Base-by-base conservation (phyloP, 2,329 filamentous ascomycete species). In the Macrophomina tecta region DNA sequence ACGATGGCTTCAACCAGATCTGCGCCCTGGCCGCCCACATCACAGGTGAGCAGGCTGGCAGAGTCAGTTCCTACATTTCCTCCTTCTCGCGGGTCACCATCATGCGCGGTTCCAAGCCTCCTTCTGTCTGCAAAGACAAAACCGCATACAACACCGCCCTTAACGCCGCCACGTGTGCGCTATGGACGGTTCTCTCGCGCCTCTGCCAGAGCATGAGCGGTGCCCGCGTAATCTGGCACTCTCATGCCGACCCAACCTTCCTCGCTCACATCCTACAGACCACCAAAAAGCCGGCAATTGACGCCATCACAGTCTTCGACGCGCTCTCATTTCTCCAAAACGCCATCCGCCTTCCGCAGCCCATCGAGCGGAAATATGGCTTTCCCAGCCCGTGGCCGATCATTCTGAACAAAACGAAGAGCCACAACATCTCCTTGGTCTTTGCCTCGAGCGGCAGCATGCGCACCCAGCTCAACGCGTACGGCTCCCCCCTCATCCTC, bases 401-500 rank as follows among this genome's bases (percentile, higher is more conserved):
- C 1, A 16, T 61, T 0, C 3, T 61, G 7, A 14, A 6, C 5
- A 16, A 30, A 7, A 34, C 23, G 14, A 46, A 18, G 23, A 18
- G 18, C 1, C 2, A 6, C 34, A 36, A 36, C 11, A 30, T 62
- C 28, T 45, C 60, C 2, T 8, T 63, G 0, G 16, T 51, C 7
- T 63, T 63, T 30, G 36, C 38, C 6, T 49, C 32, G 3, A 16
- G 5, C 16, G 0, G 4, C 32, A 2, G 30, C n/a, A 16, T 51
- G 16, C 6, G 12, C n/a, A 28, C 11, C 11, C 4, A 9, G 11
- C 58, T 63, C 11, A 3, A 18, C 42, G 2, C 2, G 30, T 32
- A 51, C 28, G 9, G 18, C 42, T 7, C 7, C 14, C 2, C 68
- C 51, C 69, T 69, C 61, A 49, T 71, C 11, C 65, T 67, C 45